A percentile compares a stretch with the other conserved stretches of the same genome.
These are phyloP conservation scores for Pilatotrama ljubarskyi DNA, from an alignment of 768 basidiomycete species.

Conservation along the genomic window DNA sequence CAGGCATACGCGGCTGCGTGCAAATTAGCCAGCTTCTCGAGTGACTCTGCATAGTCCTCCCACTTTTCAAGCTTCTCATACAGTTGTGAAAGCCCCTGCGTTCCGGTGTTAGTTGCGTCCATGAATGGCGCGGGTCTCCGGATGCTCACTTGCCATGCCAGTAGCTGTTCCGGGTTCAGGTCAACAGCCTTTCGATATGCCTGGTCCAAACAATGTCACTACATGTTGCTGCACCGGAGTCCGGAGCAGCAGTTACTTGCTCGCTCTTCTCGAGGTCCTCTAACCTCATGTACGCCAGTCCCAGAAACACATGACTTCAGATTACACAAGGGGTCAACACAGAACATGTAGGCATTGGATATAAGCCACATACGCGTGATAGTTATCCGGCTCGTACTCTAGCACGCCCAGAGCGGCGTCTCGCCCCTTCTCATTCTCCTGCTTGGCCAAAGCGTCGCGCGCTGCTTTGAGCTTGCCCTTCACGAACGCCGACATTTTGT, in stretches of 20 bases:
- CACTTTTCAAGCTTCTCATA: conserved; percentile 66
- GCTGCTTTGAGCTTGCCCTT: conserved; percentile 80
- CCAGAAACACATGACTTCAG: conserved; percentile 81
- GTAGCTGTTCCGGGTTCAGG: conserved; percentile 61
- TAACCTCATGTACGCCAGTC: conserved; percentile 75
- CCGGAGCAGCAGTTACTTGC: conserved; percentile 57
- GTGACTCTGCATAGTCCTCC: conserved; percentile 53
- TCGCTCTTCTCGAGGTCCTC: conserved; percentile 74
- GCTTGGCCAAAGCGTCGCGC: conserved; percentile 71
- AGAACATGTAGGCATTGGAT: neutral
- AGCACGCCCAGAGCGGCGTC: conserved; percentile 66
- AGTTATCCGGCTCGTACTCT: conserved; percentile 78
- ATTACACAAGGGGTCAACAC: neutral
- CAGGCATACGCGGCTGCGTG: conserved; percentile 57
- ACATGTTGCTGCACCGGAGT: conserved; percentile 1
- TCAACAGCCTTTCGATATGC: conserved; percentile 77
- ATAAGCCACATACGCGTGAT: conserved; percentile 70
- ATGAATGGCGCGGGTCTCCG: neutral
- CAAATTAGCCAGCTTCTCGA: conserved; percentile 58
- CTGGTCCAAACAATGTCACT: conserved; percentile 46
- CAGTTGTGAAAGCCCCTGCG: conserved; percentile 68
- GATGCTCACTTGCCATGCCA: conserved; percentile 80
- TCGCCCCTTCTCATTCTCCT: conserved; percentile 69
- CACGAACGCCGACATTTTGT: conserved; percentile 40
- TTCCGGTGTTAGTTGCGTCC: neutral